phyloP scores from a whole-genome alignment of 257 asterid species.

The Ilex asprella region DNA sequence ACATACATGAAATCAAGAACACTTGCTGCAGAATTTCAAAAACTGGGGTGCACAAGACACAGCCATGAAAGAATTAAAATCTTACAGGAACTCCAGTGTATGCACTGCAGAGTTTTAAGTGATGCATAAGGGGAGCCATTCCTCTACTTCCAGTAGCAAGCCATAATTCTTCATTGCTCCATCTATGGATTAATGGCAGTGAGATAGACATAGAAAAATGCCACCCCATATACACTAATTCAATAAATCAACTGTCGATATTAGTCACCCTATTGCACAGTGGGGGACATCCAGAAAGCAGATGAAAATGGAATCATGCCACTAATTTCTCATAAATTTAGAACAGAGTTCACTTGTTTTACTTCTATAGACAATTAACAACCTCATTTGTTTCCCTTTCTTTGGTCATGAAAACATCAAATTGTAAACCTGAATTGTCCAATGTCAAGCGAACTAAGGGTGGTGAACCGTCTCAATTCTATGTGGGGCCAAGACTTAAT shows the following conservation, averaged over 20 bases:
- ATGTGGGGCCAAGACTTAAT: not conserved
- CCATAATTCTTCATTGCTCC: conserved; percentile 68
- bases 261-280: not conserved
- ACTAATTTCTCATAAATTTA: not conserved
- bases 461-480: not conserved
- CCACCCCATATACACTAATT: conserved; percentile 8
- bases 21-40: conserved; percentile 5
- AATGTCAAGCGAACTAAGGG: not conserved
- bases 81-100: conserved; percentile 68
- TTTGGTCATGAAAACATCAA: not conserved
- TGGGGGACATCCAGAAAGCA: not conserved
- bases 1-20: not conserved
- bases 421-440: not conserved
- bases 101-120: conserved; percentile 57
- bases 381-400: not conserved
- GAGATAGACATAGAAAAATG: conserved; percentile 13
- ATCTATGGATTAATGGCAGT: conserved; percentile 30
- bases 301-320: not conserved
- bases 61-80: conserved; percentile 10
- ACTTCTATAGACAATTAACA: too few species aligned
- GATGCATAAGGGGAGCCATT: conserved; percentile 40
- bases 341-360: too few species aligned
- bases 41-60: conserved; percentile 3
- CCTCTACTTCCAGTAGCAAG: conserved; percentile 71
- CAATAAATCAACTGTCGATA: not conserved